Evolutionary conservation across 139 green algal species (phyloP).

Genomic region (Chlamydomonas incerta): DNA sequence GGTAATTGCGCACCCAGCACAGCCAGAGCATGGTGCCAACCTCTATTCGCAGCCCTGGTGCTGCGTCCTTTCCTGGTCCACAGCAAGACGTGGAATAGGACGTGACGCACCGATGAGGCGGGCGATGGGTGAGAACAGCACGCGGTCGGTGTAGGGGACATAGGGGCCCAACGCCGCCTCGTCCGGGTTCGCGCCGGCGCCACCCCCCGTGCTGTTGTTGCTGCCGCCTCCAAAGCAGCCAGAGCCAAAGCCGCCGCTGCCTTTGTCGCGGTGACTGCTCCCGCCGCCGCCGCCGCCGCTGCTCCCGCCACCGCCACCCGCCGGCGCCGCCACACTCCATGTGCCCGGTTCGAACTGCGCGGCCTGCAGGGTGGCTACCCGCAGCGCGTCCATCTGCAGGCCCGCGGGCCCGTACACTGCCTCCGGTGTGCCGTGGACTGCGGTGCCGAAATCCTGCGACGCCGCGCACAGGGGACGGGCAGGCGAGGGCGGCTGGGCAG

Average conservation of each 20-base stretch:
- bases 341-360: too few species aligned
- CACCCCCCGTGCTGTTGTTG: background rate
- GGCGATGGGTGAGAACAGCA: constrained; percentile 14
- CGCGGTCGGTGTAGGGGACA: background rate
- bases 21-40: too few species aligned
- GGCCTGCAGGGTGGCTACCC: background rate
- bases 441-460: constrained; percentile 14
- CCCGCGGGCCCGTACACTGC: constrained; percentile 18
- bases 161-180: background rate
- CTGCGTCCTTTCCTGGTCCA: too few species aligned
- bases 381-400: constrained; percentile 19
- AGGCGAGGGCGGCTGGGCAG: too few species aligned
- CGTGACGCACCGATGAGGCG: background rate
- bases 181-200: background rate
- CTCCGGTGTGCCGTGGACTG: constrained; percentile 18
- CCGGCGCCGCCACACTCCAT: too few species aligned
- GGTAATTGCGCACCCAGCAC: too few species aligned
- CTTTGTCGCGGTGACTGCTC: background rate
- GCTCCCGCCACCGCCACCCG: background rate
- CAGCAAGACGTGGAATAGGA: too few species aligned
- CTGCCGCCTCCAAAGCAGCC: background rate
- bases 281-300: background rate
- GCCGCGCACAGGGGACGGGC: too few species aligned
- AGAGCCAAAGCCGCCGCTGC: background rate
- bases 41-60: too few species aligned